Percentiles rank a stretch among this genome's conserved stretches.
Evolutionary conservation across 1,284 basidiomycete species (phyloP).

Genomic region (Paramarasmius palmivorus): DNA sequence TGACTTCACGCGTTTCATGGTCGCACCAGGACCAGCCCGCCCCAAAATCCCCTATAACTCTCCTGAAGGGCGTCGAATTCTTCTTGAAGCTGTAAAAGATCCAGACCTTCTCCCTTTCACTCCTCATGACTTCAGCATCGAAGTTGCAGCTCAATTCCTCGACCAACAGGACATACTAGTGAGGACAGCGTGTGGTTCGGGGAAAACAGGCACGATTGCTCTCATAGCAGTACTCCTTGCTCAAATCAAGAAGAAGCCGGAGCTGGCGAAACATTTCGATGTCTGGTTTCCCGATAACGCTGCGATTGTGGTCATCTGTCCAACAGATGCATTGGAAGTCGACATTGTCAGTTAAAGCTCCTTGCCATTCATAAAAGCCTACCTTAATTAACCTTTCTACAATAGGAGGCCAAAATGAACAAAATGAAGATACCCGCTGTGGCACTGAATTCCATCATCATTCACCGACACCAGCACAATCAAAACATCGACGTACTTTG

Average conservation of each 20-base stretch:
- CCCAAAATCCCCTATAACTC: not conserved
- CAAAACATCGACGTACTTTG: no score
- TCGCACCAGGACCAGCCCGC: not conserved
- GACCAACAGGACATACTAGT: conserved; percentile 9
- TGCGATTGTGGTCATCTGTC: not conserved
- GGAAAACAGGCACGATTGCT: conserved; percentile 10
- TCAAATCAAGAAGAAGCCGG: not conserved
- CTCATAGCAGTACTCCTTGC: conserved; percentile 1
- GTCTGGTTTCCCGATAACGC: not conserved
- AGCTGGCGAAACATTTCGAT: not conserved
- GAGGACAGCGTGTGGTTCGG: conserved; percentile 11
- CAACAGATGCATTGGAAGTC: not conserved
- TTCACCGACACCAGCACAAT: no score
- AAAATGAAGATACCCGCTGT: no score
- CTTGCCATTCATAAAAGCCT: no score
- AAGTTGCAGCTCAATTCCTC: conserved; percentile 4
- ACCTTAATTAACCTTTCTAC: no score
- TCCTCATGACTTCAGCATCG: conserved; percentile 8
- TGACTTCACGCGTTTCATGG: not conserved
- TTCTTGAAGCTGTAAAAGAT: not conserved
- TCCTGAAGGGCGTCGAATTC: not conserved
- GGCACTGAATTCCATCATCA: no score
- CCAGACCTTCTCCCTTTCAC: conserved; percentile 5
- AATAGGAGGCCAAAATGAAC: no score
- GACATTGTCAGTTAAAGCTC: no score